Conservation (phyloP, 2,329 filamentous ascomycete genomes). For the Eutypella sp. region DNA sequence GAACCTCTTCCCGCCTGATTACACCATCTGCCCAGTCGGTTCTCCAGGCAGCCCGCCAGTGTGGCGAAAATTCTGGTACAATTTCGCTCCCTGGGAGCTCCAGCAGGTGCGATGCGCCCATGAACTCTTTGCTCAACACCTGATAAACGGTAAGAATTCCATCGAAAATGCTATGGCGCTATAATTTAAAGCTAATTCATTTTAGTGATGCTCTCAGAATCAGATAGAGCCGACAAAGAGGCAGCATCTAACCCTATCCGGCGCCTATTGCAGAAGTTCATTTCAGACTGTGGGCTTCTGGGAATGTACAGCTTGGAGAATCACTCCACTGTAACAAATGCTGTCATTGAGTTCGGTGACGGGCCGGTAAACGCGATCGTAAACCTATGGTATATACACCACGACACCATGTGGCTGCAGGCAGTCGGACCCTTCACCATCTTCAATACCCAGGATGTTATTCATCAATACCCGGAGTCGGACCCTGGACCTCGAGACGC, state of each 20-base stretch:
- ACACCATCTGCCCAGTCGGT: neutral
- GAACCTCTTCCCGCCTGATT: neutral
- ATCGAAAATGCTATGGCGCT: neutral
- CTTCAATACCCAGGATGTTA: neutral
- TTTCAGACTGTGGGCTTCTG: too few relatives aligned
- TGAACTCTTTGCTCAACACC: neutral
- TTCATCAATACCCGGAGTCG: neutral
- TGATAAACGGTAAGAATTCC: neutral
- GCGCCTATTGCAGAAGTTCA: too few relatives aligned
- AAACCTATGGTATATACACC: neutral
- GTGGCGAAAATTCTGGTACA: neutral
- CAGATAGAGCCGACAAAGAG: too few relatives aligned
- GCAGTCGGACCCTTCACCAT: neutral
- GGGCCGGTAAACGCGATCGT: too few relatives aligned
- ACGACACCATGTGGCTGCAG: constrained; percentile 2
- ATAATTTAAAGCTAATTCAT: neutral
- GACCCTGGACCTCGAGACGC: constrained; percentile 3
- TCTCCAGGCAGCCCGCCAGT: neutral
- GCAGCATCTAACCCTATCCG: too few relatives aligned
- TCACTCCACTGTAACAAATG: too few relatives aligned
- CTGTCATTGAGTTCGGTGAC: too few relatives aligned
- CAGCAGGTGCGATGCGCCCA: constrained; percentile 6
- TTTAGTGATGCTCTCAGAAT: neutral
- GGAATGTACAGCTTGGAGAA: too few relatives aligned
- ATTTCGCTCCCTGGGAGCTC: constrained; percentile 5